Evolutionary conservation across 495 filamentous ascomycete species (phyloP).

Genomic region (Hypoxylon subgilvum): DNA sequence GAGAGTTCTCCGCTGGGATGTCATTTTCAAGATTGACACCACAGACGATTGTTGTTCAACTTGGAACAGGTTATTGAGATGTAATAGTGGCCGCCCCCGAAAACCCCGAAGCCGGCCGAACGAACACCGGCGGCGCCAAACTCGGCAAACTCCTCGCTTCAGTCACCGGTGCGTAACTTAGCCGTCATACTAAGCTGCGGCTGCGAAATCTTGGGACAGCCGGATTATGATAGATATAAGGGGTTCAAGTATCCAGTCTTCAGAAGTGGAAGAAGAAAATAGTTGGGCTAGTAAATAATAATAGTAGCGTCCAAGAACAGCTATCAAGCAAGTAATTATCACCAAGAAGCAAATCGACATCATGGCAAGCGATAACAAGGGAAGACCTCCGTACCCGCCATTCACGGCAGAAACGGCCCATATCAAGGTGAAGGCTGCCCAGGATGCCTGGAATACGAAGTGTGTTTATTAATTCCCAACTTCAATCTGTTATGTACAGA

Average conservation of each 20-base stretch:
- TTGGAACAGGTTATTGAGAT: constrained; percentile 10
- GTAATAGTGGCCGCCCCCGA: not conserved
- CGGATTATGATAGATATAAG: constrained; percentile 1
- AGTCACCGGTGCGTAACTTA: constrained; percentile 11
- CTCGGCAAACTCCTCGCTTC: too few species aligned
- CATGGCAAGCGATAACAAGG: constrained; percentile 33
- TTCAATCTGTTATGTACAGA: too few species aligned
- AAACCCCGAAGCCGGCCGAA: constrained; percentile 18
- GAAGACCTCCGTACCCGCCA: constrained; percentile 66
- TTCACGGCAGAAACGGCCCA: constrained; percentile 77
- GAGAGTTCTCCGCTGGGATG: not conserved
- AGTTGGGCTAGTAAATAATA: too few species aligned
- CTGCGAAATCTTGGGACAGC: not conserved
- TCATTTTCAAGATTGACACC: constrained; percentile 3
- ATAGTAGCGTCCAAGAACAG: not conserved
- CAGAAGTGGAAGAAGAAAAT: not conserved
- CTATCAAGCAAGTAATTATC: not conserved
- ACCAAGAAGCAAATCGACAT: not conserved
- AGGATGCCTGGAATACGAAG: constrained; percentile 85
- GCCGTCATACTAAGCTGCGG: not conserved
- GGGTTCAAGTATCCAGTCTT: not conserved
- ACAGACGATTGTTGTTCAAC: not conserved
- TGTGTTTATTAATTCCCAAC: constrained; percentile 42
- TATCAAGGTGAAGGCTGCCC: constrained; percentile 83
- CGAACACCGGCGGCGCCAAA: constrained; percentile 13